Base-by-base conservation (phyloP, 2,329 filamentous ascomycete genomes). In the Phaeosphaeria sp. region DNA sequence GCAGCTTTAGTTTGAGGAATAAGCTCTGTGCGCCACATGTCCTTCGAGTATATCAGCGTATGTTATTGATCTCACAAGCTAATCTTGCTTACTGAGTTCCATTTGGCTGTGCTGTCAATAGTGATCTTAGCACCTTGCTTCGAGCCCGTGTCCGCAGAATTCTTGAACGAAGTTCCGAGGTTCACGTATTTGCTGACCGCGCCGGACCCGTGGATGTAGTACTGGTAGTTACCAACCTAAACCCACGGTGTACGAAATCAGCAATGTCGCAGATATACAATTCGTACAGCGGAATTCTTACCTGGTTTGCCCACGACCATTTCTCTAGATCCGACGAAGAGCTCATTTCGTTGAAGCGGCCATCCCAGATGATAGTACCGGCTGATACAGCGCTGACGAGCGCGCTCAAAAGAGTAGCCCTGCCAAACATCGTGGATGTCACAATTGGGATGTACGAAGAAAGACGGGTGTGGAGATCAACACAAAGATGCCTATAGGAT, bases 1-100 rank as follows among this genome's bases (percentile, higher is more conserved):
- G 87, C 81, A 0, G 86, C 86, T 1, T 76, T 84, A 0, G 88
- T 91, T 77, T 91, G 87, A 8, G 89, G 89, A 64, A 92, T 92
- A 59, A 92, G 79, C 78, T 92, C 90, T 0, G 87, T 91, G 51
- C 89, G 84, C 73, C 88, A 86, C 89, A 91, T 91, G 72, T 91
- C 87, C 49, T 51, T 21, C 21, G 9, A 11, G 9, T 18, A 20
- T 22, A 17, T 49, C 36, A 49, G 20, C 20, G 13, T 17, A 20
- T 24, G 15, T 15, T 17, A 11, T 11, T 6, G 18, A 21, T 1
- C n/a, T 15, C 15, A n/a, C 21, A 52, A 18, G 25, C 18, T n/a
- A 11, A 6, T 6, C n/a, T 40, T 51, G 22, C 39, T 30, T 25
- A 53, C 51, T 21, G 86, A 87, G 75, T 91, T 88, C 89, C 89